Conservation (phyloP, 768 basidiomycete species). For the Exsudoporus frostii region DNA sequence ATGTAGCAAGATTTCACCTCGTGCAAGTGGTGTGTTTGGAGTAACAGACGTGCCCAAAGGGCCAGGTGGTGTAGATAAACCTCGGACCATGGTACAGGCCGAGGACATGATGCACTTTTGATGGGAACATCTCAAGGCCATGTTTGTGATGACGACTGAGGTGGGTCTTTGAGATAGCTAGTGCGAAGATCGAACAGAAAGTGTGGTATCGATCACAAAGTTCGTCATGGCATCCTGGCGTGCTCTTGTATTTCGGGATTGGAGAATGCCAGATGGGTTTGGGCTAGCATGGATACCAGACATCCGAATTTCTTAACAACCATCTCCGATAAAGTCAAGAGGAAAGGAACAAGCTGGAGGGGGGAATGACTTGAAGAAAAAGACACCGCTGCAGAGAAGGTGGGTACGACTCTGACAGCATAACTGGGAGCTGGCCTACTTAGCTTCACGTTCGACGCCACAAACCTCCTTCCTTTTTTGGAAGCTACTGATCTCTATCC, state of each 20-base stretch:
- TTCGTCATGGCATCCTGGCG: not conserved
- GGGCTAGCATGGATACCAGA: too few relatives aligned
- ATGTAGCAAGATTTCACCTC: not conserved
- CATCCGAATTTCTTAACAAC: too few relatives aligned
- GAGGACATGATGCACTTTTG: too few relatives aligned
- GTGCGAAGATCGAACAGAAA: not conserved
- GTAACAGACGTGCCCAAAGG: not conserved
- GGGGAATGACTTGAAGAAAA: too few relatives aligned
- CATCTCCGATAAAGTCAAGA: too few relatives aligned
- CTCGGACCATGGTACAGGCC: not conserved
- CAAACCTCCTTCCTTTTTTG: slow-evolving; percentile 2
- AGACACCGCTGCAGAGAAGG: too few relatives aligned
- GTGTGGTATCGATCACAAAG: too few relatives aligned
- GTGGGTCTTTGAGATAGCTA: too few relatives aligned
- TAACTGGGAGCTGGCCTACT: too few relatives aligned
- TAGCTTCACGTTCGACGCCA: not conserved
- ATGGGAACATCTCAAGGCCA: not conserved
- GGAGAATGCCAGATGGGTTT: not conserved
- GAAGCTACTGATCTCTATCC: not conserved
- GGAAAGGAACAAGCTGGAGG: too few relatives aligned
- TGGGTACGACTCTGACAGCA: too few relatives aligned
- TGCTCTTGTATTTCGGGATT: not conserved
- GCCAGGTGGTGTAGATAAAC: not conserved
- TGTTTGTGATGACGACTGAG: not conserved
- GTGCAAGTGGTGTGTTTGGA: too few relatives aligned